Base-by-base conservation (phyloP, 768 basidiomycete species). In the Multifurca ochricompacta region DNA sequence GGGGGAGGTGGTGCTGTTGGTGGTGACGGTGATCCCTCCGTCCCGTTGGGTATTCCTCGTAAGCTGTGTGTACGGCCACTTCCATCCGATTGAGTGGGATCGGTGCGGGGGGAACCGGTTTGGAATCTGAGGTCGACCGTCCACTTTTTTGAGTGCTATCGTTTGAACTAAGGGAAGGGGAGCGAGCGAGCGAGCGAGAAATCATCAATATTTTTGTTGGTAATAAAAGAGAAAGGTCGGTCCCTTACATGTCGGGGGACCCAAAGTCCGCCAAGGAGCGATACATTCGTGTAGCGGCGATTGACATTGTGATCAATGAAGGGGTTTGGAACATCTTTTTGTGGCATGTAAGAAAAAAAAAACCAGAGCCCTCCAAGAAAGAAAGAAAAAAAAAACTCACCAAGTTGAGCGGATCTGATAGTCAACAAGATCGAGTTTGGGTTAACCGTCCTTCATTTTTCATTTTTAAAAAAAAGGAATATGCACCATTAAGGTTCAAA, bases 51-150 rank as follows among this genome's bases (percentile, higher is more conserved):
- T 46, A 46, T 1, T 23, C 34, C 14, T 47, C 52, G 52, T 40
- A 47, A 5, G 34, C 14, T 21, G 27, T 40, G 28, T 40, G 44
- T 9, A 53, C 27, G 37, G 52, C n/a, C 52, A 53, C 52, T 28
- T 47, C 35, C 35, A 53, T 16, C 10, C 31, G 44, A 36, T 30
- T 21, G n/a, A 40, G 34, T 11, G 52, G 44, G 18, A 46, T 39
- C 3, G 48, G 37, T 18, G 25, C n/a, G 21, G 37, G 10, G 35
- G 27, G n/a, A 18, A 14, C 23, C 19, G 18, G 25, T 19, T 31
- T 40, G 18, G 27, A 10, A 4, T 28, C 28, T 27, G 49, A 28
- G n/a, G n/a, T 10, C 8, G 25, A n/a, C 9, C 47, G n/a, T 25
- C 23, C n/a, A 28, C 47, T 37, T 25, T 14, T 37, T 4, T 28